Percentiles rank a stretch among this genome's conserved stretches.
phyloP scores from a whole-genome alignment of 2,329 filamentous ascomycete species.

The Fusarium newnesense region DNA sequence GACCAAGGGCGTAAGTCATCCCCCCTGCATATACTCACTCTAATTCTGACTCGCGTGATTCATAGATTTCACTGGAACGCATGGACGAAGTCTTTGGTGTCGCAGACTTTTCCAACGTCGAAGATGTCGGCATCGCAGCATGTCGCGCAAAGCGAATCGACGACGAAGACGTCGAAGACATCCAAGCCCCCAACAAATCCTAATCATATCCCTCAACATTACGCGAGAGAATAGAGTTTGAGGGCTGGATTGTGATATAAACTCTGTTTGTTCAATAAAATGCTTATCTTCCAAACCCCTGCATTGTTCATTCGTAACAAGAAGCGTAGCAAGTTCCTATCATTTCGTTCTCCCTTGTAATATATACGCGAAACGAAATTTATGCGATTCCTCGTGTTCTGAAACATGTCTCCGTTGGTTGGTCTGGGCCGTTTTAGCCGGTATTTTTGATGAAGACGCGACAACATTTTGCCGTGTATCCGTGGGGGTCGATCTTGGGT shows the following conservation, averaged over 20 bases:
- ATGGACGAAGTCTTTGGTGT: slow-evolving; percentile 33
- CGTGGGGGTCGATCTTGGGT: background rate
- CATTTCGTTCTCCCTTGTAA: background rate
- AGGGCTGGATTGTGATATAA: background rate
- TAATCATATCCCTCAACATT: background rate
- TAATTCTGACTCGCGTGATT: background rate
- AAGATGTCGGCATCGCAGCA: slow-evolving; percentile 25
- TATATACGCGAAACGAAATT: background rate
- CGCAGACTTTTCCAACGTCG: slow-evolving; percentile 31
- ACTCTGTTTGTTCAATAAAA: background rate
- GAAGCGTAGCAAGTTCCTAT: background rate
- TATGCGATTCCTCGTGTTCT: background rate
- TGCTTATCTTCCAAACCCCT: background rate
- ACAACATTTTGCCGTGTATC: slow-evolving; percentile 13
- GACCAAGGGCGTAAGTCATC: slow-evolving; percentile 62
- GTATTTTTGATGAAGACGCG: background rate
- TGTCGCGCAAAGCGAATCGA: slow-evolving; percentile 11
- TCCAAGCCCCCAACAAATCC: background rate
- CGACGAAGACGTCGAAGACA: slow-evolving; percentile 24
- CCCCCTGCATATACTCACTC: fast-evolving
- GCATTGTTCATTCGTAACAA: background rate
- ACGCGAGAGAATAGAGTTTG: background rate
- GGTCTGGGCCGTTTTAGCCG: background rate
- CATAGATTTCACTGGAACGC: slow-evolving; percentile 31
- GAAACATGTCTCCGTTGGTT: background rate